Evolutionary conservation across 352 stramenopile species (phyloP), one percentile per base, ranked within the genome.

Genomic region (Globisporangium alternatum): DNA sequence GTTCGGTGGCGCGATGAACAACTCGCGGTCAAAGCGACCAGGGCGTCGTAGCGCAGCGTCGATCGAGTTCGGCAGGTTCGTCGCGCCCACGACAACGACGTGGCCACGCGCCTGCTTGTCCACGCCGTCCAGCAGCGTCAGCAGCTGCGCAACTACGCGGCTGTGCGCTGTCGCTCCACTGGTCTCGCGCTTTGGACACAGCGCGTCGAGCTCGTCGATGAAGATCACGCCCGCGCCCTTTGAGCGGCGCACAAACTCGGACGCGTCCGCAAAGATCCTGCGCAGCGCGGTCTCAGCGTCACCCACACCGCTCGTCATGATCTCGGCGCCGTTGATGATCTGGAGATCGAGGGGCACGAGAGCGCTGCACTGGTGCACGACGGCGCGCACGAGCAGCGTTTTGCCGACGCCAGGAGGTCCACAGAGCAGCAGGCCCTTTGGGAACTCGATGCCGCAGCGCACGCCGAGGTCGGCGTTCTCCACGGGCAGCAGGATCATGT

Each of bases 201-300:
- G 90, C 15, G 83, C 95, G 75, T 99, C 97, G 3, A 99, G 67
- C 51, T 99, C 95, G 66, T 99, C 97, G 66, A 99, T 97, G 66
- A 99, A 98, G 53, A 99, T 91, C 60, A 91, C 82, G 15, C 69
- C 77, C 0, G 78, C 77, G 21, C 76, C 78, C 30, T 74, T 59
- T 7, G 67, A 66, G 28, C 67, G 63, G 5, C 22, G 15, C 8
- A 61, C 62, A 58, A 86, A 74, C 7, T 55, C 49, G 2, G 75
- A 59, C 0, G 81, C 82, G 2, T 66, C 69, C 12, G 68, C 56
- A 67, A 95, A 95, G 21, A 88, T 86, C 8, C 25, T 51, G 2
- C 87, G 81, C 22, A 95, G 67, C 54, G 85, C 67, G 8, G 75
- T 61, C 53, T 95, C 87, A 1, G 85, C 83, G 47, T 94, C 87